Base-by-base conservation (phyloP, 2,329 filamentous ascomycete species). In the Plenodomus tracheiphilus region DNA sequence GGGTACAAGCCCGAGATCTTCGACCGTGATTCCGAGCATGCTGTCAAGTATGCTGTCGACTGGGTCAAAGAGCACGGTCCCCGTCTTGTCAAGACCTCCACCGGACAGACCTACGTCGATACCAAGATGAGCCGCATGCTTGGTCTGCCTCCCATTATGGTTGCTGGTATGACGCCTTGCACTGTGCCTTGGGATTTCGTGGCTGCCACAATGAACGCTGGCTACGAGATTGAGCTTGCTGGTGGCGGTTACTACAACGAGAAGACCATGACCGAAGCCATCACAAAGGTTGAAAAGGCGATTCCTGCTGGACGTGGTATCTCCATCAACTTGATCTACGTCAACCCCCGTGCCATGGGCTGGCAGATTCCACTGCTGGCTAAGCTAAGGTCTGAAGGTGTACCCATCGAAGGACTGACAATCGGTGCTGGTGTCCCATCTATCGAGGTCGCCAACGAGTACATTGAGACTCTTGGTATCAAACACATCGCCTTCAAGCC, bases 1-100 rank as follows among this genome's bases (percentile, higher is more conserved):
- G 94, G 94, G 46, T 99, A 97, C 81, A 99, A 99, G 81, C 88
- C 93, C 2, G 94, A 99, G 76, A 81, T 99, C 43, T 99, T 99
- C 64, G 93, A 99, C 70, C 88, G 94, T 48, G 94, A 99, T 70
- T 91, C 92, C 66, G 90, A 97, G 69, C 85, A 97, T 66, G 92
- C 94, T 4, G 88, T 99, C 66, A 94, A 92, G 73, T 97, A 91
- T 71, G 93, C 94, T 41, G 87, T 91, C 22, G 91, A 99, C 74
- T 99, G 95, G 95, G 91, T 99, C 49, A 95, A 95, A 75, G 92
- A 97, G 72, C 92, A 94, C 69, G 92, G 93, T 9, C 94, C 95
- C n/a, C 88, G 86, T 51, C 81, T 99, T 37, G 86, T 96, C 63
- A 94, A 90, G 76, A 97, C 89, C 13, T 93, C 92, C 10, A 85